Conservation (phyloP, 352 stramenopile species). For the Globisporangium solare region DNA sequence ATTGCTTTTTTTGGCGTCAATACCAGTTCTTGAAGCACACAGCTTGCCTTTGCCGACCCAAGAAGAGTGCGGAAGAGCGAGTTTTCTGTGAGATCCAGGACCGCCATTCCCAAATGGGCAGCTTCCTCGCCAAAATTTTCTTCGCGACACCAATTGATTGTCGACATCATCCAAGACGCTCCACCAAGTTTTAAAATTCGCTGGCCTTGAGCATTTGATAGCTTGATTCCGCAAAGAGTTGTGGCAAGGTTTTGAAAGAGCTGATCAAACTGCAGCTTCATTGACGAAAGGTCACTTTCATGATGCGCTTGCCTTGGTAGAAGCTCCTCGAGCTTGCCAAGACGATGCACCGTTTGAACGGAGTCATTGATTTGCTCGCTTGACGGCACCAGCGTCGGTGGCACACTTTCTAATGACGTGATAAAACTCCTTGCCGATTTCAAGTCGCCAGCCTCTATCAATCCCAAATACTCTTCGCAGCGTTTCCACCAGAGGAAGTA, state of each 20-base stretch:
- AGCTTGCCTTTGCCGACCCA: slow-evolving; percentile 17
- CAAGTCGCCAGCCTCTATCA: neutral
- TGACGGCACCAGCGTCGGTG: slow-evolving; percentile 1
- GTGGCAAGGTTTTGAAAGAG: slow-evolving; percentile 14
- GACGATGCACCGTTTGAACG: slow-evolving; percentile 1
- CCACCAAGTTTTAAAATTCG: slow-evolving; percentile 45
- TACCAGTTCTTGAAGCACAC: slow-evolving; percentile 35
- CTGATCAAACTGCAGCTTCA: slow-evolving; percentile 1
- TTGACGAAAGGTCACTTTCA: neutral
- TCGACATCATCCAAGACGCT: slow-evolving; percentile 36
- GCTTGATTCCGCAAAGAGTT: slow-evolving; percentile 32
- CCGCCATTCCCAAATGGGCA: neutral
- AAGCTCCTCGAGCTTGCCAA: slow-evolving; percentile 7
- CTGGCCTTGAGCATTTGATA: slow-evolving; percentile 59
- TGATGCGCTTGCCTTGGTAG: neutral
- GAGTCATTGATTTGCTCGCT: slow-evolving; percentile 5
- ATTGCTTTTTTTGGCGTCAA: slow-evolving; percentile 47
- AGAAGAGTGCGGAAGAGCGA: slow-evolving; percentile 20
- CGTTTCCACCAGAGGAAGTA: slow-evolving; percentile 42
- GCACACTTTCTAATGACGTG: neutral
- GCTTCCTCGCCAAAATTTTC: neutral
- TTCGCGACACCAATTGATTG: neutral
- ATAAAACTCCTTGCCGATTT: slow-evolving; percentile 3
- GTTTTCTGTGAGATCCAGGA: slow-evolving; percentile 7
- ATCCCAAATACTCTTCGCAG: slow-evolving; percentile 14